phyloP scores from a whole-genome alignment of 768 basidiomycete species.

The Termitomyces sp. region DNA sequence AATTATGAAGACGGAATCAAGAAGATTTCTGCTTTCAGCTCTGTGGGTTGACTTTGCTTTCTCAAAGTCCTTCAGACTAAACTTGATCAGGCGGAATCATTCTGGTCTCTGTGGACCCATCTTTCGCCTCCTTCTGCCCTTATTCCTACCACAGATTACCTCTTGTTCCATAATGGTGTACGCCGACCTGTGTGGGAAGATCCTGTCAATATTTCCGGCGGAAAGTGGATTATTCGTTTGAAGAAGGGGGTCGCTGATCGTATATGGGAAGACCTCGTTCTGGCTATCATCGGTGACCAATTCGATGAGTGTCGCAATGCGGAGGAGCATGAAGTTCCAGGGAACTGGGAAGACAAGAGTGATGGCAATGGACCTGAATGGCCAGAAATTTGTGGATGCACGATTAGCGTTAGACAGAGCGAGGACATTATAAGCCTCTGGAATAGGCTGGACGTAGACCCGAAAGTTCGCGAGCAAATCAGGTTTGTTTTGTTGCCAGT shows the following conservation, averaged over 20 bases:
- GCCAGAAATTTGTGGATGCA: conserved; percentile 92
- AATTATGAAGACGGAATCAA: conserved; percentile 96
- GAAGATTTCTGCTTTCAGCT: conserved; percentile 85
- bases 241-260: conserved; percentile 88
- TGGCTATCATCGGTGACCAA: conserved; percentile 87
- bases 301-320: conserved; percentile 63
- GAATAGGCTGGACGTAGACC: conserved; percentile 80
- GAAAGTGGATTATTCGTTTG: conserved; percentile 94
- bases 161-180: conserved; percentile 83
- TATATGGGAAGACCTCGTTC: conserved; percentile 85
- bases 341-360: conserved; percentile 30
- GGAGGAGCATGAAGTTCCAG: conserved; percentile 21
- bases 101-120: conserved; percentile 94
- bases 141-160: conserved; percentile 88
- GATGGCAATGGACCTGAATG: conserved; percentile 40
- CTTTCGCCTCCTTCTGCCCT: conserved; percentile 80
- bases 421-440: conserved; percentile 95
- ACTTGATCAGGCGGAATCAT: conserved; percentile 75
- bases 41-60: conserved; percentile 41
- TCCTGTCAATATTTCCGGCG: conserved; percentile 79
- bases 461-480: conserved; percentile 74
- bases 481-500: conserved; percentile 43
- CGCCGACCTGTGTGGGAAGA: conserved; percentile 96
- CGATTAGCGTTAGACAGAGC: conserved; percentile 86
- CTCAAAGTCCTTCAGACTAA: conserved; percentile 5